Conservation (phyloP, 1,284 basidiomycete genomes). For the Moesziomyces sp. region DNA sequence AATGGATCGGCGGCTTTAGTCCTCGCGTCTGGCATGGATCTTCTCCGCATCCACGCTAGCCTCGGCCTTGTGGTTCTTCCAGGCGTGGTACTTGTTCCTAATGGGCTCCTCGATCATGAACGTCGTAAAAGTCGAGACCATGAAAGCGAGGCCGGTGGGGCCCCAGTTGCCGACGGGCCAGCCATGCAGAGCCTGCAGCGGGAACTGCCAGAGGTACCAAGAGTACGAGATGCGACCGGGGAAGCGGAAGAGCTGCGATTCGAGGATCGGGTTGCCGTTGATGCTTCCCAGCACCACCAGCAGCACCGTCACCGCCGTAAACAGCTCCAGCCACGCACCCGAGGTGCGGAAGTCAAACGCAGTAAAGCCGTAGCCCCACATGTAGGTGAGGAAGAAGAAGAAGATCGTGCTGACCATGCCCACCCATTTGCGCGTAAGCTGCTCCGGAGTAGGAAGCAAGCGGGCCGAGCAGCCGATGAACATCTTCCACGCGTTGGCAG, state of each 20-base stretch:
- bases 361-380: constrained; percentile 21
- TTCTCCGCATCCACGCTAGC: constrained; percentile 12
- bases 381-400: constrained; percentile 21
- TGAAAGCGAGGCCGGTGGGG: constrained; percentile 29
- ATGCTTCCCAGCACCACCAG: constrained; percentile 26
- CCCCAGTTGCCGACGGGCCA: constrained; percentile 27
- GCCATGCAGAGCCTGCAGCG: constrained; percentile 22
- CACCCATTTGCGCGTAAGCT: constrained; percentile 14
- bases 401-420: constrained; percentile 17
- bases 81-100: constrained; percentile 30
- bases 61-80: constrained; percentile 22
- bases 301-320: constrained; percentile 13
- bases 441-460: constrained; percentile 19
- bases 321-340: constrained; percentile 31
- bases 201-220: constrained; percentile 43
- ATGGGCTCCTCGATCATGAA: constrained; percentile 43
- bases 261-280: constrained; percentile 38
- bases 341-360: constrained; percentile 27
- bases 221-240: constrained; percentile 37
- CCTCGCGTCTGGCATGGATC: constrained; percentile 19
- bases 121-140: constrained; percentile 30
- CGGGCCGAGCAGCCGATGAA: constrained; percentile 36
- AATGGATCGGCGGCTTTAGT: constrained; percentile 4
- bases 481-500: constrained; percentile 38
- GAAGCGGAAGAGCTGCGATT: constrained; percentile 31